Base-by-base conservation (phyloP, 2,329 filamentous ascomycete species). In the Sordariomycetes sp. region DNA sequence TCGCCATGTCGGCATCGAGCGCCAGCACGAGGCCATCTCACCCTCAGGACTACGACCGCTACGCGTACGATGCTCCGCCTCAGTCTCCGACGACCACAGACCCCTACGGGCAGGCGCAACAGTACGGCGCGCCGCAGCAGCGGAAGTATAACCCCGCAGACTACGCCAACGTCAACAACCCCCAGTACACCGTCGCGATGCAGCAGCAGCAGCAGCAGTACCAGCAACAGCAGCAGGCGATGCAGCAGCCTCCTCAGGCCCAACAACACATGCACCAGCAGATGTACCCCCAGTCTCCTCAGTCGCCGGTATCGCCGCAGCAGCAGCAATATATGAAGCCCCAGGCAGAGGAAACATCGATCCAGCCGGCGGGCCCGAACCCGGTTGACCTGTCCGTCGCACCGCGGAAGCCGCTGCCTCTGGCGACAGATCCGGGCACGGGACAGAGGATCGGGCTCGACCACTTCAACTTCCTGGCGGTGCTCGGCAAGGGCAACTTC, bases 401-500 rank as follows among this genome's bases (percentile, higher is more conserved):
- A 62, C 72, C 36, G 64, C 76, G 65, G 56, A 87, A 86, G 71
- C 76, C 82, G 28, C 75, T 87, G 36, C 87, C 87, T n/a, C 75
- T 82, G 53, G 86, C 86, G 24, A 89, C 82, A 61, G 78, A 86
- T 59, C 76, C 82, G 2, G 87, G 89, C 48, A 90, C 86, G 58
- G 88, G 88, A 35, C 82, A 86, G 66, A 84, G 92, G 56, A 97
- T 99, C 67, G 94, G 94, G 20, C 77, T 99, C 52, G 95, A 99
- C 68, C 91, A 99, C 72, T 99, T 99, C 79, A 99, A 99, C 70
- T 99, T 99, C 80, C 79, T 99, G 62, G 92, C 95, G 62, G 94
- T 99, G 57, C 82, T 99, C 62, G 94, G 94, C 68, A 99, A 99
- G 74, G 94, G 94, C 75, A 99, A 99, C 74, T 99, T 99, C 68